Evolutionary conservation across 2,329 filamentous ascomycete genomes (phyloP).

Genomic region (Ceratocystis smalleyi): DNA sequence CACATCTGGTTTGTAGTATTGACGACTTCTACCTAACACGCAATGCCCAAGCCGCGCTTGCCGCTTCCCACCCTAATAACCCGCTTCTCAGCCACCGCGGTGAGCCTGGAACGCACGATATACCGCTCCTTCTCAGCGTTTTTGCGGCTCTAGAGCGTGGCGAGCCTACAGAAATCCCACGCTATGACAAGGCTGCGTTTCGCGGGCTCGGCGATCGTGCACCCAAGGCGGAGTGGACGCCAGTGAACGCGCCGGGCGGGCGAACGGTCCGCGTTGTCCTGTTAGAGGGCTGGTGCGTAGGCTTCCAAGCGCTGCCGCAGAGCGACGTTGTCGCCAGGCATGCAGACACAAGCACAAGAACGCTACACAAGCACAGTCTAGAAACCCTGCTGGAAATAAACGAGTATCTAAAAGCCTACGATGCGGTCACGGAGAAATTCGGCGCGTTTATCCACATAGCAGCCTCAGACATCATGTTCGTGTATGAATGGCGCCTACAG

Average conservation of each 20-base stretch:
- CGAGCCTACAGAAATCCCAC: conserved; percentile 45
- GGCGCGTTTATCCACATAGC: conserved; percentile 46
- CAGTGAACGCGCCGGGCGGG: conserved; percentile 37
- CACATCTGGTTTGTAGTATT: conserved; percentile 57
- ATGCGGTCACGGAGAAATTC: conserved; percentile 34
- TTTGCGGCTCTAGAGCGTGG: conserved; percentile 43
- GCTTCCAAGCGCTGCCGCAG: conserved; percentile 50
- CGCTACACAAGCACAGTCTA: conserved; percentile 32
- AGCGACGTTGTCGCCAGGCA: conserved; percentile 37
- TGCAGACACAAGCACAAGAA: conserved; percentile 34
- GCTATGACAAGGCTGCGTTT: conserved; percentile 72
- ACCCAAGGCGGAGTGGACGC: conserved; percentile 44
- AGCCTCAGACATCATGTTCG: conserved; percentile 55
- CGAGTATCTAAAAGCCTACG: conserved; percentile 32
- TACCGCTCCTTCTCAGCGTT: conserved; percentile 32
- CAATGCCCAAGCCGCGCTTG: conserved; percentile 48
- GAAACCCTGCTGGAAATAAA: conserved; percentile 38
- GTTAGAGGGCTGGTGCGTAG: conserved; percentile 84
- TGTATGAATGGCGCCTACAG: conserved; percentile 71
- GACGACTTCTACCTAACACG: conserved; percentile 82
- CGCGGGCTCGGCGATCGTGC: conserved; percentile 61
- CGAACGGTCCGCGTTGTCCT: conserved; percentile 49
- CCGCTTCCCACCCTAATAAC: conserved; percentile 51
- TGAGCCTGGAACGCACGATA: conserved; percentile 71
- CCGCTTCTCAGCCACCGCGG: conserved; percentile 66